A percentile compares a stretch with the other conserved stretches of the same genome.
phyloP scores from a whole-genome alignment of 768 basidiomycete species.

The Trametes cingulata region DNA sequence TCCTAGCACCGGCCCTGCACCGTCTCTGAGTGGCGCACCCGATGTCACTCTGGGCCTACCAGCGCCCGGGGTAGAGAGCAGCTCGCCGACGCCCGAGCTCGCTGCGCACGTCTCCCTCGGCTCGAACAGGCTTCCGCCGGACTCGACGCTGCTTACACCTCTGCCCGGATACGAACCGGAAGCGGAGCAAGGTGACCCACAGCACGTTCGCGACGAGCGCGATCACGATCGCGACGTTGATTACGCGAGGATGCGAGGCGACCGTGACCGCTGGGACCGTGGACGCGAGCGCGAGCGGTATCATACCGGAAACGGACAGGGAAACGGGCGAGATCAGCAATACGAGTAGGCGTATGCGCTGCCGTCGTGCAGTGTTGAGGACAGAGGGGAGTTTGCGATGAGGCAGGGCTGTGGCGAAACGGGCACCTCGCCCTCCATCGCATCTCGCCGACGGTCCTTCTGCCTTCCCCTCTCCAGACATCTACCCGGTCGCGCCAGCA shows the following conservation, averaged over 20 bases:
- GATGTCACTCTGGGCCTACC: slow-evolving; percentile 4
- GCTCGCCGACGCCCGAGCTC: slow-evolving; percentile 18
- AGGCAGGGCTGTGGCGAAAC: too few species aligned
- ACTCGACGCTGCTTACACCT: slow-evolving; percentile 68
- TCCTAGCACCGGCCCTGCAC: not conserved
- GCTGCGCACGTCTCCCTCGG: slow-evolving; percentile 45
- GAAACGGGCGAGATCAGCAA: slow-evolving; percentile 8
- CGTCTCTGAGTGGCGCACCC: not conserved
- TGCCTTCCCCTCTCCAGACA: too few species aligned
- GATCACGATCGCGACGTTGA: slow-evolving; percentile 7
- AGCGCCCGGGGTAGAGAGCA: not conserved
- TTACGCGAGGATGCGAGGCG: not conserved
- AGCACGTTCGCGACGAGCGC: slow-evolving; percentile 8
- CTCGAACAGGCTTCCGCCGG: slow-evolving; percentile 50
- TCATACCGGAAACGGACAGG: slow-evolving; percentile 7
- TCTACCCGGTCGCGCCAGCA: too few species aligned
- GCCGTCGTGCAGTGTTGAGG: not conserved
- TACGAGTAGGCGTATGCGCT: slow-evolving; percentile 10
- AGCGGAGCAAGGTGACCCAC: slow-evolving; percentile 19
- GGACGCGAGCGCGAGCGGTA: slow-evolving; percentile 16
- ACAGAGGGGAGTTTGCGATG: not conserved
- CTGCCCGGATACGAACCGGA: slow-evolving; percentile 55
- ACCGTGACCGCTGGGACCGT: slow-evolving; percentile 7
- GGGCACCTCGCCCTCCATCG: too few species aligned
- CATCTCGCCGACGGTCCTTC: too few species aligned